Evolutionary conservation across 2,329 filamentous ascomycete species (phyloP).

Genomic region (Dothistroma pini): DNA sequence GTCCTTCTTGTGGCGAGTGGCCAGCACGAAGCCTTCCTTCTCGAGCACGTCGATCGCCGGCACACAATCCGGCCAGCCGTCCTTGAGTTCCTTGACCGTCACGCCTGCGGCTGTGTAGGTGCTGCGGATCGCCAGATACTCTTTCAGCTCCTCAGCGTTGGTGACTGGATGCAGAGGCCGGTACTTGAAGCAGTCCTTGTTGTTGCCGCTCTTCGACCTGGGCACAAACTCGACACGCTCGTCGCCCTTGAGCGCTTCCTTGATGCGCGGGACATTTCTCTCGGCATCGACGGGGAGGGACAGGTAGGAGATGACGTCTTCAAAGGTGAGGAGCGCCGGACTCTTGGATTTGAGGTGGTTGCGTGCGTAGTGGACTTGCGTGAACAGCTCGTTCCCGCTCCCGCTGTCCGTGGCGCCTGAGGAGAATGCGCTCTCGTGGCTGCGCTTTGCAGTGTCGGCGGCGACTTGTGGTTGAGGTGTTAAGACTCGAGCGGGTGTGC

Average conservation of each 20-base stretch:
- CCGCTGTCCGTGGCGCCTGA: slow-evolving; percentile 6
- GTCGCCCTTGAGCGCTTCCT: slow-evolving; percentile 63
- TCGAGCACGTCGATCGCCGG: slow-evolving; percentile 75
- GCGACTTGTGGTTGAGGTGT: slow-evolving; percentile 24
- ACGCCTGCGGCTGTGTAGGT: slow-evolving; percentile 69
- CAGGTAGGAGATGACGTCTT: slow-evolving; percentile 76
- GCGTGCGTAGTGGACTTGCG: slow-evolving; percentile 82
- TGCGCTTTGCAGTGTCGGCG: slow-evolving; percentile 54
- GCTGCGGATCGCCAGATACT: slow-evolving; percentile 74
- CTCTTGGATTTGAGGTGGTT: slow-evolving; percentile 70
- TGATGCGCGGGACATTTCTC: slow-evolving; percentile 52
- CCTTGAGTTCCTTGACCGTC: slow-evolving; percentile 84
- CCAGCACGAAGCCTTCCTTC: slow-evolving; percentile 71
- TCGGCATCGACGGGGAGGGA: slow-evolving; percentile 55
- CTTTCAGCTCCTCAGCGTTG: slow-evolving; percentile 71
- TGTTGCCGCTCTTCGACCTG: slow-evolving; percentile 31
- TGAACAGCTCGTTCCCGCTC: slow-evolving; percentile 75
- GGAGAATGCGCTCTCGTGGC: slow-evolving; percentile 26
- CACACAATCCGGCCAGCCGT: slow-evolving; percentile 88
- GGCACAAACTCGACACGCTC: slow-evolving; percentile 59
- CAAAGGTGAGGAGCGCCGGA: slow-evolving; percentile 63
- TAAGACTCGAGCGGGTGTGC: slow-evolving; percentile 23
- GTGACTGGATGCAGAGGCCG: slow-evolving; percentile 80
- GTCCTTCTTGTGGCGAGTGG: slow-evolving; percentile 90
- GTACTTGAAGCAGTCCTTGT: slow-evolving; percentile 74